These are phyloP conservation scores for Epicoccum sorghinum DNA, from an alignment of 2,329 filamentous ascomycete genomes.

Conservation along the genomic window DNA sequence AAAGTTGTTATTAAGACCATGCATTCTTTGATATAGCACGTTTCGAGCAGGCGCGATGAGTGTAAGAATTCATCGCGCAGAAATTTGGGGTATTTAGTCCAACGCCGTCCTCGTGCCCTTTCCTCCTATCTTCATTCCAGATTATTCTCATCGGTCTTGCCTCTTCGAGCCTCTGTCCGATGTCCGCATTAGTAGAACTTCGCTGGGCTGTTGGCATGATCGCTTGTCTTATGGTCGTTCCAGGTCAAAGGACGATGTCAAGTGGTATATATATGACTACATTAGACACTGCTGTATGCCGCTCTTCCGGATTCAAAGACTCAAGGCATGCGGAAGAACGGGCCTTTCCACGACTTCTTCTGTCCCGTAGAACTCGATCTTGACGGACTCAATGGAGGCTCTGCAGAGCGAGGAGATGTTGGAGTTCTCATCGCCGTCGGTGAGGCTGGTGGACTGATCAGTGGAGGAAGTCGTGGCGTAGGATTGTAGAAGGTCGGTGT, in stretches of 20 bases:
- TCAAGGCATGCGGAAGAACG: slow-evolving; percentile 40
- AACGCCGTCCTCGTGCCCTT: slow-evolving; percentile 3
- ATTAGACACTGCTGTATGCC: too few relatives aligned
- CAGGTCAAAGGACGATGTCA: too few relatives aligned
- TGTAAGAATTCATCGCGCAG: not conserved
- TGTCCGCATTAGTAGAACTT: not conserved
- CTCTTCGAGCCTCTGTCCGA: not conserved
- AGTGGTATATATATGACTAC: too few relatives aligned
- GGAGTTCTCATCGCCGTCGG: slow-evolving; percentile 19
- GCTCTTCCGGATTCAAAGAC: too few relatives aligned
- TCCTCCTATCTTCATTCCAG: not conserved
- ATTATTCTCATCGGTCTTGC: too few relatives aligned
- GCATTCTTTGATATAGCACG: slow-evolving; percentile 12
- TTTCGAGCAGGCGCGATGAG: not conserved
- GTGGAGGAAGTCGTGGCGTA: slow-evolving; percentile 19
- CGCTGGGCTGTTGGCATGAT: not conserved
- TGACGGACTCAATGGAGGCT: slow-evolving; percentile 8
- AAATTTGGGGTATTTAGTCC: slow-evolving; percentile 5
- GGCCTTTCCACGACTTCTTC: slow-evolving; percentile 40
- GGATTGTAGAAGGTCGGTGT: slow-evolving; percentile 24
- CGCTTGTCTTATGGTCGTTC: not conserved
- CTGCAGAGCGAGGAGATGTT: slow-evolving; percentile 10
- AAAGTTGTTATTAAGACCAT: slow-evolving; percentile 1
- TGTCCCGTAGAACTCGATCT: not conserved
- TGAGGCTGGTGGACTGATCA: slow-evolving; percentile 25